Evolutionary conservation across 331 rosid species (phyloP).

Genomic region (Telfairia occidentalis): DNA sequence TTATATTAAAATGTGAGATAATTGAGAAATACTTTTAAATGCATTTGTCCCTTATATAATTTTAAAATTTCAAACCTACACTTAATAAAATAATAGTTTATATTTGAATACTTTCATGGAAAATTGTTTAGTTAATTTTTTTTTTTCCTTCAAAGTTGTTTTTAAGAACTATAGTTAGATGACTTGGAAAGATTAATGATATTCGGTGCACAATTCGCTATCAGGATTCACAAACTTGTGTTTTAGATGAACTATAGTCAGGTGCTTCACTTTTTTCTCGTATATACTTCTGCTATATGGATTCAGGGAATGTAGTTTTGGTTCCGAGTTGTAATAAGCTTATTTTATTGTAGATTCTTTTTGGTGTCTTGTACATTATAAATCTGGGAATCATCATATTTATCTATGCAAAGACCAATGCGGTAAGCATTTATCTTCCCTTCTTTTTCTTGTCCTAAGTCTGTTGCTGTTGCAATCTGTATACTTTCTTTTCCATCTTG

Average conservation of each 20-base stretch:
- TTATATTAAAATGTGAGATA: too few species aligned
- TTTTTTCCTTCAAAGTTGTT: background rate
- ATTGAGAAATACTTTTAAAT: too few species aligned
- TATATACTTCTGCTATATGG: background rate
- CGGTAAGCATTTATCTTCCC: constrained; percentile 24
- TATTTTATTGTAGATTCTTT: constrained; percentile 52
- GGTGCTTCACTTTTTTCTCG: background rate
- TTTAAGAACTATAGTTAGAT: background rate
- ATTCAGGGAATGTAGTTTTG: background rate
- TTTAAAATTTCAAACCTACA: too few species aligned
- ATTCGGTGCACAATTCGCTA: background rate
- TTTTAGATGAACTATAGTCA: background rate
- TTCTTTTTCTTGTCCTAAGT: background rate
- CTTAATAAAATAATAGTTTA: too few species aligned
- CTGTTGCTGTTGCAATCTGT: background rate
- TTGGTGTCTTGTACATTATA: constrained; percentile 52
- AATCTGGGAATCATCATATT: constrained; percentile 55
- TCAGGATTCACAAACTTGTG: background rate
- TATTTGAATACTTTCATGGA: too few species aligned
- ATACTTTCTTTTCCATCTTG: background rate
- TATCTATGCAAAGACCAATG: constrained; percentile 62
- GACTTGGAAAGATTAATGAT: background rate
- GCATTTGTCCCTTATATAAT: too few species aligned
- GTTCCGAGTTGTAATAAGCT: background rate
- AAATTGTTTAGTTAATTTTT: too few species aligned